Evolutionary conservation across 495 filamentous ascomycete species (phyloP), one percentile per base, ranked within the genome.

Genomic region (Podospora comata): DNA sequence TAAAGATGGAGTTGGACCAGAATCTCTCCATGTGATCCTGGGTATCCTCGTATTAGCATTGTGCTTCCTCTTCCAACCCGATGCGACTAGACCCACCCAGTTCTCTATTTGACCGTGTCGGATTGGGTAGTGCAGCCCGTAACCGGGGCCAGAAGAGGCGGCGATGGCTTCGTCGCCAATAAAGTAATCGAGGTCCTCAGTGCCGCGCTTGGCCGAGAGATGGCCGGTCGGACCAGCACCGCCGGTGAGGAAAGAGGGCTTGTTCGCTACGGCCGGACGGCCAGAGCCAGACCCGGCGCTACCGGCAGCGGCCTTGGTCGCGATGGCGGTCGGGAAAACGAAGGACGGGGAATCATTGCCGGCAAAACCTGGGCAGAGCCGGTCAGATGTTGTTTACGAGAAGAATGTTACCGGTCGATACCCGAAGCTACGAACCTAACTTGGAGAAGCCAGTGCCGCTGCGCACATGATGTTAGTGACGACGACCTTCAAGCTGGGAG

Each of bases 1-100:
- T 98, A 85, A 99, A 99, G 80, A 99, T 99, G 28, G 96, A 98
- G 81, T 97, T 97, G 60, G 96, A 97, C 95, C 95, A 99, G 79
- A 97, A 99, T 64, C 95, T 88, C 77, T 99, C 95, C 95, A 99
- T 99, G 71, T 96, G 90, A 78, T 99, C 95, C 90, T 93, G 66
- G 56, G 32, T 34, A 34, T n/a, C 23, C 59, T 26, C 68, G 39
- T 13, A 48, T 80, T 65, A 81, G 70, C 68, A 62, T 54, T 44
- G 18, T 58, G 56, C 59, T 59, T 67, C 13, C n/a, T 61, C 27
- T 16, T 26, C 19, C 15, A 28, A 56, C n/a, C 13, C 16, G 48
- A 5, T 39, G 65, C 44, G 15, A 16, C 39, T 48, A 6, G 66
- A 68, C 81, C 55, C 80, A 93, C 90, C 95, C 95, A 99, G 76